A percentile compares a stretch with the other conserved stretches of the same genome.
These are phyloP conservation scores for Globomyces pollinis-pini DNA, from an alignment of 192 early-diverging fungal species.

Conservation along the genomic window DNA sequence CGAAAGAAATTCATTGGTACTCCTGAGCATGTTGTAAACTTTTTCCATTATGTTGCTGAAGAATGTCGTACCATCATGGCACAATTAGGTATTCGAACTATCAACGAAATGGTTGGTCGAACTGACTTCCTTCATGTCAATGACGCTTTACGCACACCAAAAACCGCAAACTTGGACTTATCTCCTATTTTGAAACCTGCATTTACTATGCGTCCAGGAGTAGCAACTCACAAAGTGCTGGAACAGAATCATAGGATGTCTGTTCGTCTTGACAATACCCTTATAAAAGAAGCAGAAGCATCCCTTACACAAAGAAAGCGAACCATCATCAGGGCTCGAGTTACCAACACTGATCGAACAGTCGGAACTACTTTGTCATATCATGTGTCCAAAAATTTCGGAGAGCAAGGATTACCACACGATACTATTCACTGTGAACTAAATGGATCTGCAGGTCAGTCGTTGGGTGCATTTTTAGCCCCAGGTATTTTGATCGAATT, in stretches of 20 bases:
- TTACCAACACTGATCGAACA: constrained; percentile 94
- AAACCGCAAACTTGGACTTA: constrained; percentile 82
- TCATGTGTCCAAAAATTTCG: constrained; percentile 70
- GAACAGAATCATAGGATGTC: constrained; percentile 87
- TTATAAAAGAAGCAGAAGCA: constrained; percentile 75
- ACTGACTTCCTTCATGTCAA: constrained; percentile 79
- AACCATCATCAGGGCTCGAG: constrained; percentile 51
- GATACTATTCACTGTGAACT: constrained; percentile 83
- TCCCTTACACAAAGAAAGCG: constrained; percentile 52
- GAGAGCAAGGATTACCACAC: constrained; percentile 74
- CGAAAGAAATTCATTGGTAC: constrained; percentile 89
- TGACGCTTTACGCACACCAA: constrained; percentile 63
- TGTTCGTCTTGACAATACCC: constrained; percentile 75
- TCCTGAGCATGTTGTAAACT: constrained; percentile 98
- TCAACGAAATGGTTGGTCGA: constrained; percentile 95
- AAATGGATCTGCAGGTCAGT: constrained; percentile 91
- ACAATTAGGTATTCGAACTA: constrained; percentile 80
- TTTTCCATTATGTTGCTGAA: constrained; percentile 96
- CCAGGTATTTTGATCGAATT: constrained; percentile 82
- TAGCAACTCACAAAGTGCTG: constrained; percentile 69
- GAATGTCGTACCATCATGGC: constrained; percentile 92
- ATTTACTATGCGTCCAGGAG: constrained; percentile 76
- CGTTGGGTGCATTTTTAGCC: constrained; percentile 89
- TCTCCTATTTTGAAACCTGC: constrained; percentile 83
- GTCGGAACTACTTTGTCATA: constrained; percentile 88